phyloP scores from a whole-genome alignment of 2,329 filamentous ascomycete species.

The Arthrobotrys entomopaga region DNA sequence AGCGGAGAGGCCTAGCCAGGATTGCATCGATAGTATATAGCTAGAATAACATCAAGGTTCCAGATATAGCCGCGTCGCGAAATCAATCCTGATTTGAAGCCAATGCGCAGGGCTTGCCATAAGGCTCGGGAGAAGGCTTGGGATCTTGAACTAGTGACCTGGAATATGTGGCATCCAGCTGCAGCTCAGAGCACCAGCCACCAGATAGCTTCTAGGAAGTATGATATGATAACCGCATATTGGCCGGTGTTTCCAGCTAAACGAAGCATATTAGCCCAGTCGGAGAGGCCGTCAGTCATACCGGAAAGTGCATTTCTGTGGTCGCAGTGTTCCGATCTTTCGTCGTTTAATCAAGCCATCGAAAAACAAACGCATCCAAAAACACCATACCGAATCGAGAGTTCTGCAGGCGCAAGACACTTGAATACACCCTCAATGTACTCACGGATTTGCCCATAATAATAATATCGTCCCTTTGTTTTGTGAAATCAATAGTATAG shows the following conservation, averaged over 20 bases:
- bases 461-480: not conserved
- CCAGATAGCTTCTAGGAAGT: not conserved
- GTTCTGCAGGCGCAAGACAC: not conserved
- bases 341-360: not conserved
- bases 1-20: too few relatives aligned
- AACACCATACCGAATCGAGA: not conserved
- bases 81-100: too few relatives aligned
- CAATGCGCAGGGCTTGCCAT: too few relatives aligned
- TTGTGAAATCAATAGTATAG: too few relatives aligned
- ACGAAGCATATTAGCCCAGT: not conserved
- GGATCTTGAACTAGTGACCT: too few relatives aligned
- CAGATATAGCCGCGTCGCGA: too few relatives aligned
- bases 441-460: not conserved
- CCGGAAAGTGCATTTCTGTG: not conserved
- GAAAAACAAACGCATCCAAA: not conserved
- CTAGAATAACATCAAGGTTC: too few relatives aligned
- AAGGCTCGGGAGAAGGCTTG: too few relatives aligned
- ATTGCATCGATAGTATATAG: too few relatives aligned
- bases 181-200: too few relatives aligned
- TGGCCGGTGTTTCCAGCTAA: not conserved
- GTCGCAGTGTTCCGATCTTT: conserved; percentile 13
- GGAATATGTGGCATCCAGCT: too few relatives aligned
- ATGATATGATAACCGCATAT: not conserved
- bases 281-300: not conserved
- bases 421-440: too few relatives aligned